These are phyloP conservation scores for Sphagnum magellanicum DNA, from an alignment of 228 moss, liverwort and hornwort species.

Conservation along the genomic window DNA sequence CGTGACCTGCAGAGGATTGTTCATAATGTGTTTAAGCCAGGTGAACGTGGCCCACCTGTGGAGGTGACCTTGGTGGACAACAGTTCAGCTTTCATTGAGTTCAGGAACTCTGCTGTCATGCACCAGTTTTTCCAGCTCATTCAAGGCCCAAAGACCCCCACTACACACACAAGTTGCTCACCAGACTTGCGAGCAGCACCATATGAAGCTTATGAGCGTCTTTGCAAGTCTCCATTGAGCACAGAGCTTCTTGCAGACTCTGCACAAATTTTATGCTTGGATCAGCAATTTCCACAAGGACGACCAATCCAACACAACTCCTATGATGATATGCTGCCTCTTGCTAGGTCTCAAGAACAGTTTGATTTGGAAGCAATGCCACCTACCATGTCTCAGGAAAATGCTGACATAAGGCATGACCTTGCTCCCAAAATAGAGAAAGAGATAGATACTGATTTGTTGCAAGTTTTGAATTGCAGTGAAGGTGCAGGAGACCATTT, in stretches of 20 bases:
- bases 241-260: slow-evolving; percentile 53
- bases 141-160: slow-evolving; percentile 10
- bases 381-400: no score
- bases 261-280: slow-evolving; percentile 55
- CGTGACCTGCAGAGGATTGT: slow-evolving; percentile 42
- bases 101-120: slow-evolving; percentile 44
- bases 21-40: slow-evolving; percentile 46
- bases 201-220: slow-evolving; percentile 66
- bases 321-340: no score
- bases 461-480: slow-evolving; percentile 5
- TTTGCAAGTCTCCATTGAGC: slow-evolving; percentile 67
- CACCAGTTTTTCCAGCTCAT: slow-evolving; percentile 45
- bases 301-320: no score
- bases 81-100: slow-evolving; percentile 66
- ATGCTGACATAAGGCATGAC: no score
- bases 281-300: slow-evolving; percentile 16
- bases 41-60: slow-evolving; percentile 35
- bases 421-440: not conserved
- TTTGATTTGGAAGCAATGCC: not conserved
- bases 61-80: slow-evolving; percentile 49
- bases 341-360: not conserved
- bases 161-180: slow-evolving; percentile 2
- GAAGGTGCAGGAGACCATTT: not conserved
- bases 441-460: slow-evolving; percentile 1
- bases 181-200: slow-evolving; percentile 53